Evolutionary conservation across 345 rosid species (phyloP).

Genomic region (Mallotus nudiflorus): DNA sequence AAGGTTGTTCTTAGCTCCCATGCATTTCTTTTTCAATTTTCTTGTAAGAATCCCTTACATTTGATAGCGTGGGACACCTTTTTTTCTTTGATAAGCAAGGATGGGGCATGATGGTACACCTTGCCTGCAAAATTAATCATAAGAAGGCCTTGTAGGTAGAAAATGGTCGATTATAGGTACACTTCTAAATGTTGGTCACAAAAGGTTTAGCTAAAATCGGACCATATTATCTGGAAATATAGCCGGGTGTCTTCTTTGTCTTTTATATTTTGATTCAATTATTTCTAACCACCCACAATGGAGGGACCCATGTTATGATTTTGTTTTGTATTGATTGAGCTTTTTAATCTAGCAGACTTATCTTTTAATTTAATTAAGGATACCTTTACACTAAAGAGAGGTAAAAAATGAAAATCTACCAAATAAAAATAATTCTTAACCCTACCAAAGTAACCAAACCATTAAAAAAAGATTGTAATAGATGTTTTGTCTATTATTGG

Average conservation of each 20-base stretch:
- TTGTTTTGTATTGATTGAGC: background rate
- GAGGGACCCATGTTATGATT: background rate
- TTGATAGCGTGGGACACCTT: no score
- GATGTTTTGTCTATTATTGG: constrained; percentile 6
- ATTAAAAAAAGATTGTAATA: background rate
- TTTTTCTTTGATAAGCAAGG: background rate
- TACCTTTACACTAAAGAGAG: background rate
- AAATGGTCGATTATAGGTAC: background rate
- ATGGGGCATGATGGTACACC: background rate
- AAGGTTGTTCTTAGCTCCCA: background rate
- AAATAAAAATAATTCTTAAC: background rate
- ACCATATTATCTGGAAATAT: background rate
- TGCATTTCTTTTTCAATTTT: background rate
- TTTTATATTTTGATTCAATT: background rate
- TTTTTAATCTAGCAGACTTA: background rate
- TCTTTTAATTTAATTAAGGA: constrained; percentile 2
- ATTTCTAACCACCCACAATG: background rate
- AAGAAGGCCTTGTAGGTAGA: background rate
- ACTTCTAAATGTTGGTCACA: background rate
- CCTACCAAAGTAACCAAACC: background rate
- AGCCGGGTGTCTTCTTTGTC: no score
- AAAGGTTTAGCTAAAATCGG: background rate
- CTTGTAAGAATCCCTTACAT: background rate
- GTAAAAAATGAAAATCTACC: background rate
- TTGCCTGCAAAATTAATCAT: background rate